Percentiles rank a stretch among this genome's conserved stretches.
Evolutionary conservation across 129 eudicot species (phyloP).

Genomic region (Lactuca sativa): DNA sequence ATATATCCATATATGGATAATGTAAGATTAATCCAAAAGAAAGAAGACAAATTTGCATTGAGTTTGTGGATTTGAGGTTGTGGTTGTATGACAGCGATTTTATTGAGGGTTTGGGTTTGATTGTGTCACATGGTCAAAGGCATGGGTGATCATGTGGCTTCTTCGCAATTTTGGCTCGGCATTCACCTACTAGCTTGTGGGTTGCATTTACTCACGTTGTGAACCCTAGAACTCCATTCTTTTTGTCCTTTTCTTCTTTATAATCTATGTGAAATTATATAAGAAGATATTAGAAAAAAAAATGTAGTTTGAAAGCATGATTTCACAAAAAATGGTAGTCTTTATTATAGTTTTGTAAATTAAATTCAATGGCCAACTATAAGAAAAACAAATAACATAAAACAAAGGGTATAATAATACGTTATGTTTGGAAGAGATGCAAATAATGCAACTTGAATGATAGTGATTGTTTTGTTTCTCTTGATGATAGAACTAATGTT

Average conservation of each 20-base stretch:
- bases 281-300: not conserved
- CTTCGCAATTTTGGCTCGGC: slow-evolving; percentile 28
- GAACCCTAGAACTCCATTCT: slow-evolving; percentile 6
- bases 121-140: slow-evolving; percentile 38
- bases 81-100: slow-evolving; percentile 25
- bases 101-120: slow-evolving; percentile 19
- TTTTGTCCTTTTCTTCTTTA: not conserved
- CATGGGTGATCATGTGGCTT: slow-evolving; percentile 44
- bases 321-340: not conserved
- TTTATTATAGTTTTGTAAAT: not conserved
- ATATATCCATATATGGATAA: slow-evolving; percentile 30
- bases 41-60: slow-evolving; percentile 24
- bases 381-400: not conserved
- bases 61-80: slow-evolving; percentile 33
- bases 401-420: not conserved
- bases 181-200: slow-evolving; percentile 9
- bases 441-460: slow-evolving; percentile 13
- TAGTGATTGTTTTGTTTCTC: not conserved
- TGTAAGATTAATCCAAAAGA: slow-evolving; percentile 20
- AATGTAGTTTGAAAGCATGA: not conserved
- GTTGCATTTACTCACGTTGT: slow-evolving; percentile 34
- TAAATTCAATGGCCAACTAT: not conserved
- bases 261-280: not conserved
- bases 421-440: not conserved
- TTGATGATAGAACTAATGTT: no score